A percentile compares a stretch with the other conserved stretches of the same genome.
Evolutionary conservation across 2,329 filamentous ascomycete genomes (phyloP).

Genomic region (Davidsoniella neocaledoniae): DNA sequence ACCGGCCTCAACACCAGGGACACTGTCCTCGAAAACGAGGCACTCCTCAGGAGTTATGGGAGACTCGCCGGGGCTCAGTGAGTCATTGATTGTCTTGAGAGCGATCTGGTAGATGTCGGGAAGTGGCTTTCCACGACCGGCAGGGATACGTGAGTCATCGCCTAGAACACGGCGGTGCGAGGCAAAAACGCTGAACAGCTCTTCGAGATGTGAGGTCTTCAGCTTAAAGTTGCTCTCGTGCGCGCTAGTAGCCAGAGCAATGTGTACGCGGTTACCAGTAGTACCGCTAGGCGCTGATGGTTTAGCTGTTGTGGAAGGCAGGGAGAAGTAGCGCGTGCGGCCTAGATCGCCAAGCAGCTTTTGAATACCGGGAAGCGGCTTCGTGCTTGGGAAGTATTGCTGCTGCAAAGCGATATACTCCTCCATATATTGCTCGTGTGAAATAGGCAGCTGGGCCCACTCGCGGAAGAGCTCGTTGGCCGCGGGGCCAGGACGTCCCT

Average conservation of each 20-base stretch:
- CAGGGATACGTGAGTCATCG: slow-evolving; percentile 62
- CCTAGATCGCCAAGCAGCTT: slow-evolving; percentile 47
- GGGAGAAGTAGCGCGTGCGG: slow-evolving; percentile 33
- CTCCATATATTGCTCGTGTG: slow-evolving; percentile 45
- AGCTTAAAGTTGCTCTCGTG: slow-evolving; percentile 55
- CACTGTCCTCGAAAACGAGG: slow-evolving; percentile 89
- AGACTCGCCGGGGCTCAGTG: slow-evolving; percentile 43
- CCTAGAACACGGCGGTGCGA: slow-evolving; percentile 60
- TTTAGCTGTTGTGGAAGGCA: slow-evolving; percentile 16
- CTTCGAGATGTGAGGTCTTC: slow-evolving; percentile 49
- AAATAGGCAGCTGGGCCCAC: slow-evolving; percentile 76
- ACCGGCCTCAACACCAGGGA: slow-evolving; percentile 82
- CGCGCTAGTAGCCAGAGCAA: slow-evolving; percentile 76
- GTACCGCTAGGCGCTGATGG: slow-evolving; percentile 15
- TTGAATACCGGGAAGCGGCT: slow-evolving; percentile 63
- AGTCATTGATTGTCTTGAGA: slow-evolving; percentile 66
- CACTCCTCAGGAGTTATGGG: slow-evolving; percentile 70
- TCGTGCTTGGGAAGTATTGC: slow-evolving; percentile 54
- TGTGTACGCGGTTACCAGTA: slow-evolving; percentile 38
- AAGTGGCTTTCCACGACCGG: slow-evolving; percentile 78
- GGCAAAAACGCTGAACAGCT: slow-evolving; percentile 50
- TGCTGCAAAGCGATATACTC: slow-evolving; percentile 47
- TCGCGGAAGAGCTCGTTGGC: slow-evolving; percentile 43
- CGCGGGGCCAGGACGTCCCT: slow-evolving; percentile 37
- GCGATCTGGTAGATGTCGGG: slow-evolving; percentile 91